Evolutionary conservation across 2,329 filamentous ascomycete species (phyloP), one percentile per base, ranked within the genome.

Genomic region (Colletotrichum sp.): DNA sequence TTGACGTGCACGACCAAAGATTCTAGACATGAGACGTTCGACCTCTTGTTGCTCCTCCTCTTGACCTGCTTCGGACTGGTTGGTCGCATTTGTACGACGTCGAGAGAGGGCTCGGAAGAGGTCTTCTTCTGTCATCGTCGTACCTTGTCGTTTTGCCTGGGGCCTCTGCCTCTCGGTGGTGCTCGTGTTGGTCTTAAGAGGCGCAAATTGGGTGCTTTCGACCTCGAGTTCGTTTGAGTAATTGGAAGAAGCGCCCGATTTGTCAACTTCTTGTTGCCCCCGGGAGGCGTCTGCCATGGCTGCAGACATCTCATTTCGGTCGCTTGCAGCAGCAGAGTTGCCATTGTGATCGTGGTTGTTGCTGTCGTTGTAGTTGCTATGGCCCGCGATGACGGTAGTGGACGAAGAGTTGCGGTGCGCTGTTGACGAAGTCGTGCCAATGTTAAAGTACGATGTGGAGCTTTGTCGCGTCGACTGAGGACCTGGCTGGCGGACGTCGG

Each of bases 1-100:
- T 78, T 93, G 92, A 8, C 93, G 88, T 25, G 90, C 89, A 39
- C 87, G 85, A 8, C 93, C 93, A 79, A 95, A 95, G 89, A 95
- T 94, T 5, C 91, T 90, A 0, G 92, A 94, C 86, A 95, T 91
- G 52, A 94, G 84, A 13, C 87, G 86, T 66, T 92, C 87, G 36
- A 93, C 89, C 79, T 92, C 90, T n/a, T 82, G 77, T 3, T 80
- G 77, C n/a, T 86, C 84, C 16, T 84, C 82, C 0, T 70, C 67
- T n/a, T 86, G 86, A 62, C 86, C 85, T 61, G 88, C 88, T 6
- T 86, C 83, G 1, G 78, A 80, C 7, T 79, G 76, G 1, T 79
- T 79, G 60, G 76, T 79, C 10, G 82, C 80, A 8, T 80, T 82
- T 0, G 88, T 89, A n/a, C 86, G 87, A 8, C 89, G 86, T 15